Evolutionary conservation across 805 yeast species (phyloP), one percentile per base, ranked within the genome.

Genomic region (Pichia nanzhaoensis): DNA sequence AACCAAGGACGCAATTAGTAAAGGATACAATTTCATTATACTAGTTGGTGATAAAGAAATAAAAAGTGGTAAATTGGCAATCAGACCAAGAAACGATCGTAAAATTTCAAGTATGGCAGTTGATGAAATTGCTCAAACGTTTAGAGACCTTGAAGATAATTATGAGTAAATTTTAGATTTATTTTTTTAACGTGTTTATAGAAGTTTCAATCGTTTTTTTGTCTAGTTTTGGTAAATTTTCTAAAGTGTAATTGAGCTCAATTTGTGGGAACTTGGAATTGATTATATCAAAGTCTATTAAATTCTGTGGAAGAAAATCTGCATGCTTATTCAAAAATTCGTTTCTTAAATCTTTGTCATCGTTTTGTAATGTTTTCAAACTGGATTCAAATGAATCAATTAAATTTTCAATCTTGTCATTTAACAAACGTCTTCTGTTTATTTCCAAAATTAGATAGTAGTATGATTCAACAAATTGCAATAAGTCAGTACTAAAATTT

Each of bases 21-120:
- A 80, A 54, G 88, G 91, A 1, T 89, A 84, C 60, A 82, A 84
- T 8, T 93, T 77, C 57, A 75, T 91, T 38, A 67, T 88, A n/a
- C 76, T 90, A 64, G 74, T 93, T 34, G 99, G 99, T 22, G 96
- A 89, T 53, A 77, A 78, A 52, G 99, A 93, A 61, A 67, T 84
- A 7, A 76, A 72, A 40, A 63, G 64, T 32, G 76, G 76, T 0
- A 74, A 75, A 1, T 66, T 81, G 16, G 79, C 95, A 1, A 72
- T 91, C 9, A 74, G 96, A 57, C 60, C 77, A 6, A 67, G 84
- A 32, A 74, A 68, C 27, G 69, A 67, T 45, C 69, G 80, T 44
- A 71, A 64, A 47, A 61, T 78, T 6, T 62, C 60, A 20, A 66
- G 67, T 27, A 40, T 79, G 59, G 64, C 74, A 0, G 58, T 69